phyloP scores from a whole-genome alignment of 1,284 basidiomycete genomes.

The Lignosus rhinocerotis region DNA sequence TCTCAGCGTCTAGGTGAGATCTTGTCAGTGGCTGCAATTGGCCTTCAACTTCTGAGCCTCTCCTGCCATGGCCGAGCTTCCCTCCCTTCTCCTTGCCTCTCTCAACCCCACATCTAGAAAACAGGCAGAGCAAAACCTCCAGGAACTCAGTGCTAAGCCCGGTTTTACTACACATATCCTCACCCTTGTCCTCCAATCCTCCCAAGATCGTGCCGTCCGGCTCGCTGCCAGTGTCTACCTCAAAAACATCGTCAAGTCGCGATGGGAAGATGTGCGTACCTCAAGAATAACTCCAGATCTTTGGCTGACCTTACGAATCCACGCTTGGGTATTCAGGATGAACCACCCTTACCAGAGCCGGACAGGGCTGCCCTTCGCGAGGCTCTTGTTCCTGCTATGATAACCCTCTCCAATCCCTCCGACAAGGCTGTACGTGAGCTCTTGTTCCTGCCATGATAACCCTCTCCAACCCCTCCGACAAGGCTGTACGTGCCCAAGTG shows the following conservation, averaged over 20 bases:
- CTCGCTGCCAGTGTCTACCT: conserved; percentile 86
- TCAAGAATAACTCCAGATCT: conserved; percentile 6
- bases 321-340: conserved; percentile 49
- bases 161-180: conserved; percentile 82
- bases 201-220: conserved; percentile 70
- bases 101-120: conserved; percentile 74
- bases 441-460: conserved; percentile 84
- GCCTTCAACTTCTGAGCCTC: conserved; percentile 8
- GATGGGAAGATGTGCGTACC: conserved; percentile 81
- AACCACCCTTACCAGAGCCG: conserved; percentile 55
- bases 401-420: conserved; percentile 62
- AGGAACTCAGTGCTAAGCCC: conserved; percentile 63
- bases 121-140: conserved; percentile 78
- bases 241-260: conserved; percentile 83
- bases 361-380: conserved; percentile 76
- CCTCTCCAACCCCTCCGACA: conserved; percentile 68
- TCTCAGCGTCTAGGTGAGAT: neutral
- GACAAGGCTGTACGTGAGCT: conserved; percentile 74
- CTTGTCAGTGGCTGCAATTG: neutral
- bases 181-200: conserved; percentile 67
- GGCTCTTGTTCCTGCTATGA: conserved; percentile 84
- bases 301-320: conserved; percentile 1
- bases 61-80: conserved; percentile 60
- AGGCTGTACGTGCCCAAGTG: conserved; percentile 75
- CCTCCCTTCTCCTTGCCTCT: conserved; percentile 70